phyloP scores from a whole-genome alignment of 495 filamentous ascomycete genomes.

The Mytilinidion resinicola region DNA sequence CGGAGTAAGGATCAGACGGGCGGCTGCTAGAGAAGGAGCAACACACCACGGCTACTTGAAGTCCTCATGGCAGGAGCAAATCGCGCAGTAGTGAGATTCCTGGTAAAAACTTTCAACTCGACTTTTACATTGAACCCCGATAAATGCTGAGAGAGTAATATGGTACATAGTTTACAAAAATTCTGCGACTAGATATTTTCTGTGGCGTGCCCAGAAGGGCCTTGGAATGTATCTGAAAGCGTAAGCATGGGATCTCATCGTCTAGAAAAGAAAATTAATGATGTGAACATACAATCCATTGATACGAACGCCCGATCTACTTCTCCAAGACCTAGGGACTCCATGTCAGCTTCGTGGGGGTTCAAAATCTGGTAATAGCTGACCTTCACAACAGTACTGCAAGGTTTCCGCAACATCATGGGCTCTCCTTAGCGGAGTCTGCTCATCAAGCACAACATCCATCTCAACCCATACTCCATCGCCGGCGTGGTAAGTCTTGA shows the following conservation, averaged over 20 bases:
- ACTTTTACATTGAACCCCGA: too few relatives aligned
- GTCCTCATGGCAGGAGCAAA: too few relatives aligned
- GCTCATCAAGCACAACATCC: constrained; percentile 42
- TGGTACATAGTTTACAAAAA: background rate
- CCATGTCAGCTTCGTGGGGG: constrained; percentile 42
- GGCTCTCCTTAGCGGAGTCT: constrained; percentile 35
- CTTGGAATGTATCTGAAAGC: constrained; percentile 13
- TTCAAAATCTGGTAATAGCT: constrained; percentile 32
- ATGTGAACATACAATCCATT: constrained; percentile 34
- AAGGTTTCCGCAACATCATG: constrained; percentile 48
- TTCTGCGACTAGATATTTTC: constrained; percentile 11
- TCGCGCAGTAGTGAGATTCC: too few relatives aligned
- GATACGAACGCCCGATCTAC: constrained; percentile 48
- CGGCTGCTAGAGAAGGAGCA: too few relatives aligned
- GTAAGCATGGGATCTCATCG: background rate
- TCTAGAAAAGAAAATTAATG: background rate
- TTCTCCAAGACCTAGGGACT: constrained; percentile 36
- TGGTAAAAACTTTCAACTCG: too few relatives aligned
- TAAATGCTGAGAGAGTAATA: too few relatives aligned
- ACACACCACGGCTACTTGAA: too few relatives aligned
- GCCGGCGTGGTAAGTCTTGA: constrained; percentile 45
- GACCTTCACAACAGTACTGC: constrained; percentile 43
- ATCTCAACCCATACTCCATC: constrained; percentile 48
- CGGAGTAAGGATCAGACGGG: too few relatives aligned
- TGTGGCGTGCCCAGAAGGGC: constrained; percentile 23